Evolutionary conservation across 2,329 filamentous ascomycete species (phyloP), one percentile per base, ranked within the genome.

Genomic region (Phialophora tarda): DNA sequence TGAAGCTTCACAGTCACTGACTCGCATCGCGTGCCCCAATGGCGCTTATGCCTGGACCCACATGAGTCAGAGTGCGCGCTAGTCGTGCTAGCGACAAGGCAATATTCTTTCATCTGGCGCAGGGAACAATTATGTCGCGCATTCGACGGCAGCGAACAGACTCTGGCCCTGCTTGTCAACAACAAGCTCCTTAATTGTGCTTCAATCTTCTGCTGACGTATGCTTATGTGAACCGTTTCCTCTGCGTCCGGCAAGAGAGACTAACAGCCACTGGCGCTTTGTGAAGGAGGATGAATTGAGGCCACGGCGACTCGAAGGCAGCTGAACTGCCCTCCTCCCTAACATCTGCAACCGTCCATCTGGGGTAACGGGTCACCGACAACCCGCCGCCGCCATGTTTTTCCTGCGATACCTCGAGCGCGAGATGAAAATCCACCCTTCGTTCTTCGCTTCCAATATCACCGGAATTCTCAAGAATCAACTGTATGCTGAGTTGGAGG

Each of bases 341-440:
- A 21, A 8, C 44, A 28, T 34, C 38, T 44, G 48, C 61, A 14
- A 53, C 14, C 14, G 10, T 53, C 4, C 24, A 34, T 28, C 53
- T 21, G 23, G 53, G 28, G 4, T 47, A 24, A 44, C 55, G 8
- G 32, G n/a, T 28, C 47, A 47, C 8, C 59, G 38, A 61, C 10
- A 23, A 12, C 53, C 17, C 32, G 14, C 44, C 41, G 26, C 41
- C 59, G 66, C 32, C 26, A 99, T 99, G 95, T 99, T 98, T 81
- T 99, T 99, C 83, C 91, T 99, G 71, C 92, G 97, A 81, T 94
- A 97, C 77, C 90, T 98, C 80, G 93, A 97, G 82, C 93, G 94
- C 77, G 90, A 92, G 76, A 93, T 98, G 75, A 93, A 92, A 73
- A 87, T 99, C 75, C 95, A 99, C 77, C 95, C 95, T 30, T 98